phyloP scores from a whole-genome alignment of 768 basidiomycete species.

The Rhizopogon vesiculosus region DNA sequence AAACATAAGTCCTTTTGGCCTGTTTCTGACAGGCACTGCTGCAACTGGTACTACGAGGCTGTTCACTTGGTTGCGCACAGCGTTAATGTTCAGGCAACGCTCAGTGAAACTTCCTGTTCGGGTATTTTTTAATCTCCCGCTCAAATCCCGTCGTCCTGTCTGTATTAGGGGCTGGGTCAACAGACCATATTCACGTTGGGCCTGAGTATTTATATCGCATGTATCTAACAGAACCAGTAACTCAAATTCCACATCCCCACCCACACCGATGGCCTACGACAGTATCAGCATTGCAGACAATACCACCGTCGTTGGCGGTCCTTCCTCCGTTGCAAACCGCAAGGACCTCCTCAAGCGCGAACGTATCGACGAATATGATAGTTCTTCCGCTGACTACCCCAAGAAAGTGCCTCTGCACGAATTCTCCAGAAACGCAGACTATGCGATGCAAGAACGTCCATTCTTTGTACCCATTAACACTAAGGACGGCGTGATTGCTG shows the following conservation, averaged over 20 bases:
- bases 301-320: slow-evolving; percentile 41
- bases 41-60: too few species aligned
- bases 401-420: slow-evolving; percentile 23
- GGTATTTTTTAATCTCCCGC: too few species aligned
- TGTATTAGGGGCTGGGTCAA: too few species aligned
- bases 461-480: slow-evolving; percentile 65
- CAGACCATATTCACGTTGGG: too few species aligned
- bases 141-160: too few species aligned
- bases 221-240: too few species aligned
- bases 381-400: slow-evolving; percentile 6
- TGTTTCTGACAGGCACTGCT: not conserved
- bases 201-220: not conserved
- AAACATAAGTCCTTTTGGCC: too few species aligned
- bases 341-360: slow-evolving; percentile 19
- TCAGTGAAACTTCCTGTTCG: too few species aligned
- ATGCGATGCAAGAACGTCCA: slow-evolving; percentile 50
- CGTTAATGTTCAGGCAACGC: too few species aligned
- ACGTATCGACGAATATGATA: slow-evolving; percentile 10
- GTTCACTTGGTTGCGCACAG: too few species aligned
- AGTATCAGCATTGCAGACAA: slow-evolving; percentile 38
- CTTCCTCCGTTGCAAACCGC: slow-evolving; percentile 18
- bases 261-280: slow-evolving; percentile 12
- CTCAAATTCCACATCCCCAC: not conserved
- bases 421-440: slow-evolving; percentile 46
- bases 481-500: slow-evolving; percentile 61